Conservation (phyloP, 1,139 yeast species). For the Hansenula lynferdii region DNA sequence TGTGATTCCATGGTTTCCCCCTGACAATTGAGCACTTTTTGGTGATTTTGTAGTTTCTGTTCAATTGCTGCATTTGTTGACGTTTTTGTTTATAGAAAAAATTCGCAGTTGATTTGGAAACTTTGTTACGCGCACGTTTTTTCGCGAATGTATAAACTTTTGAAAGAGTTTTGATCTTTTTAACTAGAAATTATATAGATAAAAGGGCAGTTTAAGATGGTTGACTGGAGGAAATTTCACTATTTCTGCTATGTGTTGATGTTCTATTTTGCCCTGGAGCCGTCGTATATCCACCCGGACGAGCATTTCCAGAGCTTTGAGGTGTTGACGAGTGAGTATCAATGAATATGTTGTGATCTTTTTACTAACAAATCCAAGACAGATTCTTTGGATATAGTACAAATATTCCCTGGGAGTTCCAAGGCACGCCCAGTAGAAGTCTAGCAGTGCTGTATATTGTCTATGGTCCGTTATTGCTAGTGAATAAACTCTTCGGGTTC, state of each 20-base stretch:
- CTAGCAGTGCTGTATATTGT: constrained; percentile 62
- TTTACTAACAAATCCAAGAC: too few species aligned
- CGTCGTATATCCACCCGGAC: constrained; percentile 95
- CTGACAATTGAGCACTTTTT: too few species aligned
- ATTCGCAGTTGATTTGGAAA: too few species aligned
- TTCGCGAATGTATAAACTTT: too few species aligned
- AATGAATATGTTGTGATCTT: not conserved
- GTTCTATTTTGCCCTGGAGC: constrained; percentile 55
- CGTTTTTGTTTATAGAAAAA: too few species aligned
- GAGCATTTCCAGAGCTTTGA: constrained; percentile 93
- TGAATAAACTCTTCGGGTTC: constrained; percentile 15
- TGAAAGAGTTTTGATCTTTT: too few species aligned
- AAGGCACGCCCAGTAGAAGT: constrained; percentile 63
- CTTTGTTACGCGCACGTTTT: too few species aligned
- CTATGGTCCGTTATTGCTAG: constrained; percentile 57
- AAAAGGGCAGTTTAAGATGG: constrained; percentile 1
- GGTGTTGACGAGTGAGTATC: constrained; percentile 43
- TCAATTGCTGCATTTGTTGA: too few species aligned
- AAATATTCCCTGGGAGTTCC: constrained; percentile 84
- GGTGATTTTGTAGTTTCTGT: too few species aligned
- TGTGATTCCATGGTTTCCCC: constrained; percentile 64
- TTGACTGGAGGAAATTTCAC: constrained; percentile 44
- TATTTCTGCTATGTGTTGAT: constrained; percentile 41
- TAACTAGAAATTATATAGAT: too few species aligned
- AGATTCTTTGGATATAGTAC: constrained; percentile 47